Evolutionary conservation across 2,329 filamentous ascomycete genomes (phyloP), one percentile per base, ranked within the genome.

Genomic region (Colletotrichum euphorbiae): DNA sequence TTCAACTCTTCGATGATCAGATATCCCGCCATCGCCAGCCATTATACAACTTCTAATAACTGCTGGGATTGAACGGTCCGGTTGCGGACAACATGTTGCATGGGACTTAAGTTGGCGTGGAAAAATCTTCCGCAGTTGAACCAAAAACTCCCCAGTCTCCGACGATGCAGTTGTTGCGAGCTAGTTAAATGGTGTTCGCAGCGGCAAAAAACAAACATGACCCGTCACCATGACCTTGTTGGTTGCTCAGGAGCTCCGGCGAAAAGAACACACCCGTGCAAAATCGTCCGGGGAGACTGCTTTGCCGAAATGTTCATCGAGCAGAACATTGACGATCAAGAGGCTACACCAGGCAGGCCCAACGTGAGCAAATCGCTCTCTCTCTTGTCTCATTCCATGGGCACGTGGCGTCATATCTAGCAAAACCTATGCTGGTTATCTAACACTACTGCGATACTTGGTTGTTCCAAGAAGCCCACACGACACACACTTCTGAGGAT

Each of bases 51-150:
- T 21, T 21, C 36, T 54, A 33, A 50, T 61, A 58, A 46, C 43
- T 54, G 38, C 66, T 65, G 56, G 51, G 55, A 19, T 42, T 52
- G 6, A 15, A 43, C 45, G 55, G 60, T 70, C 66, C 56, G 61
- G 56, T 70, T 17, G 62, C 69, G 66, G 66, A 69, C 62, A 45
- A 61, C 40, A 42, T 43, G 31, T 58, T 40, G 52, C 67, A 67
- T 62, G 50, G 50, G 50, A 36, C 50, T 54, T 55, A 21, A 33
- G 55, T 70, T 70, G 69, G 69, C 66, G 59, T 66, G 58, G 67
- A 61, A 69, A 38, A 66, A 70, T 70, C 60, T 51, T 70, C 60
- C 69, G 66, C 55, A n/a, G 61, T 28, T 48, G 48, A 48, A 62
- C 17, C 40, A 42, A n/a, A n/a, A n/a, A 45, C 36, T 45, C 50